These are phyloP conservation scores for Adansonia digitata DNA, from an alignment of 345 rosid genomes.

Conservation along the genomic window DNA sequence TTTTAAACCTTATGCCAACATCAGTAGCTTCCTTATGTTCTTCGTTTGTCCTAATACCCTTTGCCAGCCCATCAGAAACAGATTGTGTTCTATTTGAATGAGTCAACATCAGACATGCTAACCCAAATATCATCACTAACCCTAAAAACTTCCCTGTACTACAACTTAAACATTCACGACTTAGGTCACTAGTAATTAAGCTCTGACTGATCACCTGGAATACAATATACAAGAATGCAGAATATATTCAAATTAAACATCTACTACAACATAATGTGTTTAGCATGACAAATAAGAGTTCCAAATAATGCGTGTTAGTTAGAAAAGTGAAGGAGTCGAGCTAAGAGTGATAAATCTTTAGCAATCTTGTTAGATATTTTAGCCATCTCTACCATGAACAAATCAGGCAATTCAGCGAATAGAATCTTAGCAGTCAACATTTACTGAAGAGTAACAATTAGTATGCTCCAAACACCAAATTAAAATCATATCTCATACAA, in stretches of 20 bases:
- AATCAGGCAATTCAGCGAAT: not conserved
- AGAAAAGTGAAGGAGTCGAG: not conserved
- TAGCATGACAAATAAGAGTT: not conserved
- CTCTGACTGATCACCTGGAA: slow-evolving; percentile 46
- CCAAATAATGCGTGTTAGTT: not conserved
- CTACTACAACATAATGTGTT: not conserved
- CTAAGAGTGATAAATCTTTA: not conserved
- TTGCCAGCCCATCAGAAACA: slow-evolving; percentile 26
- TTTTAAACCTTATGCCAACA: slow-evolving; percentile 38
- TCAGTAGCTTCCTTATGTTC: slow-evolving; percentile 33
- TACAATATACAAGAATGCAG: slow-evolving; percentile 13
- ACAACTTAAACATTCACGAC: slow-evolving; percentile 58
- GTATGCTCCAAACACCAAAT: not conserved
- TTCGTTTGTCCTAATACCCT: slow-evolving; percentile 21
- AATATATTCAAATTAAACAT: slow-evolving; percentile 6
- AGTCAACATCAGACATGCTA: slow-evolving; percentile 54
- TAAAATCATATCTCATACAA: not conserved
- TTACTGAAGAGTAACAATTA: not conserved
- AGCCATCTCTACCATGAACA: not conserved
- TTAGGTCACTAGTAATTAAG: slow-evolving; percentile 20
- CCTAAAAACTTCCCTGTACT: slow-evolving; percentile 81
- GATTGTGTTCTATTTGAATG: slow-evolving; percentile 38
- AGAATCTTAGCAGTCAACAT: not conserved
- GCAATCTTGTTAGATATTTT: not conserved
- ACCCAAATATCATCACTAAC: slow-evolving; percentile 60